Conservation (phyloP, 345 rosid genomes). For the Combretum micranthum region DNA sequence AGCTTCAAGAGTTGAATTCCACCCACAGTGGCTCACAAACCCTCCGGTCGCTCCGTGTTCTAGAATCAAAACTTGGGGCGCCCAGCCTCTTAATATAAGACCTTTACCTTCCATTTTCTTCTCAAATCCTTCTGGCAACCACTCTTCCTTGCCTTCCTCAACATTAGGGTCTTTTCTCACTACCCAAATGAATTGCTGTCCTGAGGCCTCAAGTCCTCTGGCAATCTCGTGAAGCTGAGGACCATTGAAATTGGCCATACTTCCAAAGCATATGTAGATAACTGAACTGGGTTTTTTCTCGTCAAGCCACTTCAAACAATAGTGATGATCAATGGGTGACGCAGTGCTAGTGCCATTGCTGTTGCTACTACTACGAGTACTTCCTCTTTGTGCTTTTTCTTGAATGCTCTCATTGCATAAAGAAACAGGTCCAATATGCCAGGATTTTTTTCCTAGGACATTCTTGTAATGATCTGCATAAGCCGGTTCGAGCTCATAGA, state of each 20-base stretch:
- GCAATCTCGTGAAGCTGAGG: slow-evolving; percentile 39
- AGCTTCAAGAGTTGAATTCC: slow-evolving; percentile 32
- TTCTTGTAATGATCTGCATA: slow-evolving; percentile 21
- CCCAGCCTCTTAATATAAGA: slow-evolving; percentile 40
- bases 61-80: slow-evolving; percentile 30
- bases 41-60: slow-evolving; percentile 29
- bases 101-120: slow-evolving; percentile 28
- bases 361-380: background rate
- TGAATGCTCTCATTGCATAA: slow-evolving; percentile 20
- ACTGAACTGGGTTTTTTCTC: slow-evolving; percentile 40
- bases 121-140: slow-evolving; percentile 45
- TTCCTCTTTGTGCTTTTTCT: slow-evolving; percentile 39
- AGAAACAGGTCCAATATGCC: slow-evolving; percentile 26
- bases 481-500: slow-evolving; percentile 30
- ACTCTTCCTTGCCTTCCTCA: slow-evolving; percentile 29
- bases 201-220: slow-evolving; percentile 41
- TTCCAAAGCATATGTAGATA: slow-evolving; percentile 50
- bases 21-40: slow-evolving; percentile 37
- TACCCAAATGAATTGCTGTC: slow-evolving; percentile 48
- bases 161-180: slow-evolving; percentile 20
- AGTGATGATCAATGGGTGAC: slow-evolving; percentile 21
- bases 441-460: slow-evolving; percentile 13
- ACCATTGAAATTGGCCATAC: slow-evolving; percentile 15
- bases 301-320: slow-evolving; percentile 48
- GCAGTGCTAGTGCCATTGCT: too few relatives aligned